Conservation (phyloP, 2,329 filamentous ascomycete species). For the Kalaharituber pfeilii region DNA sequence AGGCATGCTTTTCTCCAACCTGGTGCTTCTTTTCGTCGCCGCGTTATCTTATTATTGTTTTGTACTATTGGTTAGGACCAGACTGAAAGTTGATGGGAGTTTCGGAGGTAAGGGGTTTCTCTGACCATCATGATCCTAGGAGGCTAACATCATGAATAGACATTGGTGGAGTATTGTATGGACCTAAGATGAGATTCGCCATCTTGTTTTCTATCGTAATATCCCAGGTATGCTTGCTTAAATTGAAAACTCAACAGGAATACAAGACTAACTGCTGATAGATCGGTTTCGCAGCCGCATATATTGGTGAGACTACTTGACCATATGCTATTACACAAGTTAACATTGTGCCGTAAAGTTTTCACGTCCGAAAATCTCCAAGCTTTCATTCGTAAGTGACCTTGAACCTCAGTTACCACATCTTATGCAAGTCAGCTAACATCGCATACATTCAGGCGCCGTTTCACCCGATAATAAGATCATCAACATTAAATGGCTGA, state of each 20-base stretch:
- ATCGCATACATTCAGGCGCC: no score
- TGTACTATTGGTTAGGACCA: slow-evolving; percentile 74
- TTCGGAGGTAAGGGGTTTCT: slow-evolving; percentile 43
- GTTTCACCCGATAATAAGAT: slow-evolving; percentile 73
- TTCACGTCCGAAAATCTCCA: slow-evolving; percentile 93
- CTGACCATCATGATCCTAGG: no score
- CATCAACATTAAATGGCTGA: slow-evolving; percentile 76
- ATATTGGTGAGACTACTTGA: slow-evolving; percentile 19
- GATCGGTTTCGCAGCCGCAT: slow-evolving; percentile 23
- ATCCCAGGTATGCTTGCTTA: slow-evolving; percentile 54
- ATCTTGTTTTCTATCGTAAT: slow-evolving; percentile 87
- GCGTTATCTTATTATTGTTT: slow-evolving; percentile 92
- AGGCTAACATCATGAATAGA: slow-evolving; percentile 39
- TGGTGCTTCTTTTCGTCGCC: slow-evolving; percentile 75
- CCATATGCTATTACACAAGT: slow-evolving; percentile 29
- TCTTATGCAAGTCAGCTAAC: no score
- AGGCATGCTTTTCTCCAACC: slow-evolving; percentile 89
- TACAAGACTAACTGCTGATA: slow-evolving; percentile 4
- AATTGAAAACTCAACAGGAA: no score
- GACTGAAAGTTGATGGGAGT: slow-evolving; percentile 73
- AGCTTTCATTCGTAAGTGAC: slow-evolving; percentile 61
- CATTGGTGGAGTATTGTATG: slow-evolving; percentile 82
- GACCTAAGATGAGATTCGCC: slow-evolving; percentile 69
- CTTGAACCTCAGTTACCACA: slow-evolving; percentile 1
- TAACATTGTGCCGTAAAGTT: slow-evolving; percentile 75